Conservation (phyloP, 805 yeast species). For the Zygosaccharomyces siamensis region DNA sequence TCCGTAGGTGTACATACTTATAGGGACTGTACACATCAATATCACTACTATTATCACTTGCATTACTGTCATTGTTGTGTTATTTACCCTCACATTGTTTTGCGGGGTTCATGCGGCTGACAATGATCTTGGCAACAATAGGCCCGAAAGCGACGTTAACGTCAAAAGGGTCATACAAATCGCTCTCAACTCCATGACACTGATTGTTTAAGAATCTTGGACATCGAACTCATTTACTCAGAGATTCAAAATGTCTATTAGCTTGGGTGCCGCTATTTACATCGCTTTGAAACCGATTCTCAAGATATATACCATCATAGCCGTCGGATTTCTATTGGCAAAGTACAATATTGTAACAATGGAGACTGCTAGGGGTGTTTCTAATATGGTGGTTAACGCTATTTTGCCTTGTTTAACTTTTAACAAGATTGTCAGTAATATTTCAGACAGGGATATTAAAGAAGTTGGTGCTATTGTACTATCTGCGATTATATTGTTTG, state of each 20-base stretch:
- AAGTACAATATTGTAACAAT: constrained; percentile 58
- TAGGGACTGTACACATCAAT: neutral
- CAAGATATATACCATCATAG: constrained; percentile 70
- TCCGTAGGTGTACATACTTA: neutral
- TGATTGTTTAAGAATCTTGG: no score
- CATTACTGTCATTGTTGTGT: no score
- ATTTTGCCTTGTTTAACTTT: constrained; percentile 74
- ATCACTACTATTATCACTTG: neutral
- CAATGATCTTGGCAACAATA: no score
- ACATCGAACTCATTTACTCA: no score
- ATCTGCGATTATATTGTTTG: constrained; percentile 42
- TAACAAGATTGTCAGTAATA: constrained; percentile 61
- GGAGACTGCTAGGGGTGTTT: constrained; percentile 62
- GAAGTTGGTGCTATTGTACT: constrained; percentile 61
- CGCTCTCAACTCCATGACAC: no score
- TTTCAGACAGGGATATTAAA: constrained; percentile 64
- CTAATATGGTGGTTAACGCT: constrained; percentile 62
- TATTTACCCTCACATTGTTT: no score
- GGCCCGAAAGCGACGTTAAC: no score
- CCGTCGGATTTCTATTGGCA: constrained; percentile 61
- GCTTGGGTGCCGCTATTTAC: constrained; percentile 63
- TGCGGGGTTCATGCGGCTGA: no score
- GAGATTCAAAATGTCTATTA: constrained; percentile 11
- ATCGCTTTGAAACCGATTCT: constrained; percentile 81
- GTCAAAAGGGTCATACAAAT: no score